A percentile compares a stretch with the other conserved stretches of the same genome.
Conservation (phyloP, 306 rosid species). For the Quercus parvula region DNA sequence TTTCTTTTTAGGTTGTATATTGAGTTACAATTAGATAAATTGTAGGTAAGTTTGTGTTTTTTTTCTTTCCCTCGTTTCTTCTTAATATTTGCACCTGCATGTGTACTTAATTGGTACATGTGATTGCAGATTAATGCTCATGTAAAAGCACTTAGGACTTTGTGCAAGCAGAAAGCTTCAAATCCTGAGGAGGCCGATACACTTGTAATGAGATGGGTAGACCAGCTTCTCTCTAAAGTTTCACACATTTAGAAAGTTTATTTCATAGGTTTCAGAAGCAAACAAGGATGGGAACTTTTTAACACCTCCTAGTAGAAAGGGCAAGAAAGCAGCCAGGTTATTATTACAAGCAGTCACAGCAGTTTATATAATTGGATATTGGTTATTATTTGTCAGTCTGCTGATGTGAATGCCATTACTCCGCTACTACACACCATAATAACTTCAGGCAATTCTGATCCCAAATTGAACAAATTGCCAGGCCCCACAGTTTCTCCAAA, state of each 20-base stretch:
- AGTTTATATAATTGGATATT: conserved; percentile 77
- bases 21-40: background rate
- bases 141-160: conserved; percentile 70
- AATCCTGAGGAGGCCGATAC: conserved; percentile 46
- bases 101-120: conserved; percentile 19
- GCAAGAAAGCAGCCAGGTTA: background rate
- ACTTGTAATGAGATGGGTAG: conserved; percentile 57
- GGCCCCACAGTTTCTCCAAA: conserved; percentile 46
- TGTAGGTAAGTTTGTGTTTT: background rate
- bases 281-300: conserved; percentile 35
- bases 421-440: conserved; percentile 69
- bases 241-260: conserved; percentile 56
- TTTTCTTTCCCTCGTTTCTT: background rate
- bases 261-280: conserved; percentile 41
- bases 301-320: conserved; percentile 60
- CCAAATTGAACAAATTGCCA: conserved; percentile 48
- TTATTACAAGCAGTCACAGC: too few species aligned
- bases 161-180: conserved; percentile 80
- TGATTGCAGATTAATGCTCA: conserved; percentile 78
- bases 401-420: conserved; percentile 50
- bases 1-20: background rate
- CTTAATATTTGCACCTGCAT: background rate
- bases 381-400: conserved; percentile 69
- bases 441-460: conserved; percentile 75
- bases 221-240: conserved; percentile 53